Percentiles rank a stretch among this genome's conserved stretches.
Evolutionary conservation across 495 filamentous ascomycete genomes (phyloP).

Genomic region (Aspergillus bridgeri): DNA sequence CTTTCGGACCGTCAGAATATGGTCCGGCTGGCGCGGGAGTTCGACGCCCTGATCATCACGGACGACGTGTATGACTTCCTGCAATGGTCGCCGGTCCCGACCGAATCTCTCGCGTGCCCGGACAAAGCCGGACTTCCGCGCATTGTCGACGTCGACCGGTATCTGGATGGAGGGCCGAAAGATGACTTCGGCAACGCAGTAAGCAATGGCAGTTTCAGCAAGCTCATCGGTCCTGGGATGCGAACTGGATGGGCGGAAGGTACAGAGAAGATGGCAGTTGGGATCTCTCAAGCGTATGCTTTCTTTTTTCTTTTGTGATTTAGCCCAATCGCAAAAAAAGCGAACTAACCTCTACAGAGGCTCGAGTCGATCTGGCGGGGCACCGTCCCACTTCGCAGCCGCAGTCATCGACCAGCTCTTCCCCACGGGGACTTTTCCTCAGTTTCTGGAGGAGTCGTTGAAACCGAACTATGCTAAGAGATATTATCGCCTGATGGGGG

Average conservation of each 20-base stretch:
- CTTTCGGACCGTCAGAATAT: slow-evolving; percentile 56
- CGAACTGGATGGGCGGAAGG: slow-evolving; percentile 83
- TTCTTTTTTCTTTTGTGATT: background rate
- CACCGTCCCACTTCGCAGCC: slow-evolving; percentile 67
- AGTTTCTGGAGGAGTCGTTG: slow-evolving; percentile 47
- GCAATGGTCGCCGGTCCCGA: slow-evolving; percentile 57
- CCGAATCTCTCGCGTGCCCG: slow-evolving; percentile 12
- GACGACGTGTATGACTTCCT: slow-evolving; percentile 93
- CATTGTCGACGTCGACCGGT: slow-evolving; percentile 71
- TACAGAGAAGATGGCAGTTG: slow-evolving; percentile 61
- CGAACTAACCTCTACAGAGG: slow-evolving; percentile 45
- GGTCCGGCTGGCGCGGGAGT: slow-evolving; percentile 63
- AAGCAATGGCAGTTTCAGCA: slow-evolving; percentile 81
- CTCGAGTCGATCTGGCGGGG: slow-evolving; percentile 67
- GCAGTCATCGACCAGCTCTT: slow-evolving; percentile 62
- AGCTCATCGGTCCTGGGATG: slow-evolving; percentile 74
- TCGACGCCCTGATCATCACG: slow-evolving; percentile 73
- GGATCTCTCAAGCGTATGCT: slow-evolving; percentile 61
- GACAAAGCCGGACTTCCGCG: slow-evolving; percentile 58
- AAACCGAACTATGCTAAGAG: slow-evolving; percentile 54
- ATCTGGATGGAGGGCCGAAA: slow-evolving; percentile 51
- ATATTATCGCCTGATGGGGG: slow-evolving; percentile 49
- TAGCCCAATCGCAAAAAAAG: background rate
- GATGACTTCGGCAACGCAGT: slow-evolving; percentile 69
- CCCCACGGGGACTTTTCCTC: slow-evolving; percentile 44